Evolutionary conservation across 129 eudicot species (phyloP).

Genomic region (Pittosporum tobira): DNA sequence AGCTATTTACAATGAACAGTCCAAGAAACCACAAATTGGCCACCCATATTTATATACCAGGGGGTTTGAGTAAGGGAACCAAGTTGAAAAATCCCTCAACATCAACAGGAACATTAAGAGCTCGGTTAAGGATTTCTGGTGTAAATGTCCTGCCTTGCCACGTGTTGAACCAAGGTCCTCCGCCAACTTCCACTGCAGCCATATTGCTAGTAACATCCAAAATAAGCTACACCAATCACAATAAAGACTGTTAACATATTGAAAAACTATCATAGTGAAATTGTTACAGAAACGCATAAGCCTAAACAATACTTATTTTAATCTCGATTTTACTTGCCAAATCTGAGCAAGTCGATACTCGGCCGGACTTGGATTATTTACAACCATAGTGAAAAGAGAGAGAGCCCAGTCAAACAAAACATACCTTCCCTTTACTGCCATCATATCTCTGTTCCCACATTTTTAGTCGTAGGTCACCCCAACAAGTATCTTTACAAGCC

Average conservation of each 20-base stretch:
- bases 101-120: conserved; percentile 66
- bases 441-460: conserved; percentile 59
- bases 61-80: conserved; percentile 82
- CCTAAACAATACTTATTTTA: too few relatives aligned
- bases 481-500: conserved; percentile 91
- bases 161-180: conserved; percentile 93
- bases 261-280: not conserved
- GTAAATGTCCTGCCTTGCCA: conserved; percentile 72
- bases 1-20: conserved; percentile 2
- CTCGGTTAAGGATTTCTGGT: conserved; percentile 66
- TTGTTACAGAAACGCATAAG: too few relatives aligned
- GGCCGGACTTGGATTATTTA: too few relatives aligned
- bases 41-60: conserved; percentile 56
- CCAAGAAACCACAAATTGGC: not conserved
- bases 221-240: conserved; percentile 38
- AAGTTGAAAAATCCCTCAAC: conserved; percentile 57
- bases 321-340: too few relatives aligned
- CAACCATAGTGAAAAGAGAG: too few relatives aligned
- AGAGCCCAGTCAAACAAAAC: conserved; percentile 3
- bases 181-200: conserved; percentile 98
- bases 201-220: conserved; percentile 86
- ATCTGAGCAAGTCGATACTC: too few relatives aligned
- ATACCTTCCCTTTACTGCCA: conserved; percentile 87
- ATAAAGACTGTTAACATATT: not conserved
- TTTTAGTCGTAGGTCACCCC: conserved; percentile 49